A percentile compares a stretch with the other conserved stretches of the same genome.
Evolutionary conservation across 2,329 filamentous ascomycete genomes (phyloP).

Genomic region (Xylariaceae sp.): DNA sequence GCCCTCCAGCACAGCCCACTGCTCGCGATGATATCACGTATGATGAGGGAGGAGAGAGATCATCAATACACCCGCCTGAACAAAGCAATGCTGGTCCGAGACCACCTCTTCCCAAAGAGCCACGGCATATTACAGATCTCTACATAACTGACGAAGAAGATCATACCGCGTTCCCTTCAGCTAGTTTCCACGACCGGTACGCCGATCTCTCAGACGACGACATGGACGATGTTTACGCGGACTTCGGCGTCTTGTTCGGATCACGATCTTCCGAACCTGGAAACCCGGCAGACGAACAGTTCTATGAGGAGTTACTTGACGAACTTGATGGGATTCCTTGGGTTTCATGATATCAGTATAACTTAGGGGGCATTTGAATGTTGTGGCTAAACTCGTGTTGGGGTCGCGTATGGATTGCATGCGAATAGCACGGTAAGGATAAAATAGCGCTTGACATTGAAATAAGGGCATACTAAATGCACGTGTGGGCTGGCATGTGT

Average conservation of each 20-base stretch:
- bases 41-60: too few species aligned
- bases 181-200: conserved; percentile 44
- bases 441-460: not conserved
- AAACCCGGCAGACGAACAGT: conserved; percentile 36
- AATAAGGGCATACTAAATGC: not conserved
- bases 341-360: conserved; percentile 22
- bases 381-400: not conserved
- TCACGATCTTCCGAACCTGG: conserved; percentile 24
- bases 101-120: not conserved
- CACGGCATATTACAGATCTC: not conserved
- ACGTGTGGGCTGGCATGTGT: too few species aligned
- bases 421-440: not conserved
- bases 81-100: not conserved
- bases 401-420: too few species aligned
- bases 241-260: conserved; percentile 51
- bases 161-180: conserved; percentile 44
- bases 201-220: conserved; percentile 39
- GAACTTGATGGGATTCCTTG: conserved; percentile 54
- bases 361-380: not conserved
- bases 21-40: not conserved
- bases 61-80: not conserved
- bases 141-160: conserved; percentile 39
- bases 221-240: conserved; percentile 50
- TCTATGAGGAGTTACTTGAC: conserved; percentile 53
- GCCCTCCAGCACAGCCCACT: not conserved